A percentile compares a stretch with the other conserved stretches of the same genome.
Evolutionary conservation across 257 asterid species (phyloP).

Genomic region (Nicotiana knightiana): DNA sequence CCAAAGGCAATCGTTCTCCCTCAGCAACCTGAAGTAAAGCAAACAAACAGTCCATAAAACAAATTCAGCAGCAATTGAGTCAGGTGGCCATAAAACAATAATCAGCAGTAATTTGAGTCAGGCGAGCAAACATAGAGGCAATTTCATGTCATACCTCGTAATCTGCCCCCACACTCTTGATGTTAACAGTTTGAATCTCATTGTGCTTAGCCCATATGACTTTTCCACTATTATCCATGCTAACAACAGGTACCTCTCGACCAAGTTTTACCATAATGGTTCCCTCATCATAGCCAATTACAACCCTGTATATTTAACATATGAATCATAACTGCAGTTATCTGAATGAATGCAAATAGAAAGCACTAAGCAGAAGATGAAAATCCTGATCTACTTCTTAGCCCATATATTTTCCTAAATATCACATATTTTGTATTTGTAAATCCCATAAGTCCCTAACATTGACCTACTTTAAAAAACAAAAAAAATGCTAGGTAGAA

Average conservation of each 20-base stretch:
- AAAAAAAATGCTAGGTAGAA: background rate
- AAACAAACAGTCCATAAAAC: slow-evolving; percentile 5
- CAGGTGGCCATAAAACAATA: background rate
- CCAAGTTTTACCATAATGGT: slow-evolving; percentile 97
- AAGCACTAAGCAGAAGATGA: background rate
- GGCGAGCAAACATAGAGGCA: slow-evolving; percentile 1
- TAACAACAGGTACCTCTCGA: slow-evolving; percentile 93
- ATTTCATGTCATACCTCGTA: slow-evolving; percentile 50
- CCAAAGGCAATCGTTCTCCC: slow-evolving; percentile 94
- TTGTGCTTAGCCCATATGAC: slow-evolving; percentile 97
- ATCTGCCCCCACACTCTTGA: slow-evolving; percentile 86
- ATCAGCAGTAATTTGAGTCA: background rate
- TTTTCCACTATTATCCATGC: slow-evolving; percentile 97
- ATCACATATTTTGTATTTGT: background rate
- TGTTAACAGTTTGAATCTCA: slow-evolving; percentile 94
- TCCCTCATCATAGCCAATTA: slow-evolving; percentile 97
- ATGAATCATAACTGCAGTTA: slow-evolving; percentile 15
- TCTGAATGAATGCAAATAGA: slow-evolving; percentile 2
- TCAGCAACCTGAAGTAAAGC: slow-evolving; percentile 60
- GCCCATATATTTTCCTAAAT: background rate
- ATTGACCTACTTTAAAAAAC: no score
- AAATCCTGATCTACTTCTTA: background rate
- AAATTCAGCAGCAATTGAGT: background rate
- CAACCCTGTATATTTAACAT: slow-evolving; percentile 54
- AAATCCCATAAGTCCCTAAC: background rate